A percentile compares a stretch with the other conserved stretches of the same genome.
phyloP scores from a whole-genome alignment of 306 rosid species.

The Quercus aquifolioides region DNA sequence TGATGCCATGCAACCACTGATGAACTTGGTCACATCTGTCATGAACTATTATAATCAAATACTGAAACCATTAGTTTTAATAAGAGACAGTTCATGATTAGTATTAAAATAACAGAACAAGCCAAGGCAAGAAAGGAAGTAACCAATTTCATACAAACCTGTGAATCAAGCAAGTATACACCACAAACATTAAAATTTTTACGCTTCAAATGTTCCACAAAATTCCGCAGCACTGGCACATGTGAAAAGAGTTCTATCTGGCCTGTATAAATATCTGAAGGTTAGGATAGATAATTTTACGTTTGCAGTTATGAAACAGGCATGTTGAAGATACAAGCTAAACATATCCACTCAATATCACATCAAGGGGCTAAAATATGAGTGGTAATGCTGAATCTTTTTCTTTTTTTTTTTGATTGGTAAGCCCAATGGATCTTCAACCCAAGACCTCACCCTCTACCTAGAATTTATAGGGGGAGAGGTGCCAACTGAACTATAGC shows the following conservation, averaged over 20 bases:
- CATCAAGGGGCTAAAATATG: neutral
- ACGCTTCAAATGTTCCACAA: slow-evolving; percentile 81
- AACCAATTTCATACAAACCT: slow-evolving; percentile 45
- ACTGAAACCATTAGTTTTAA: slow-evolving; percentile 3
- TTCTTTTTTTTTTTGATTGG: no score
- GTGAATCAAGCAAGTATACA: slow-evolving; percentile 92
- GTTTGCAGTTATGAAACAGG: neutral
- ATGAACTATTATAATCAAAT: slow-evolving; percentile 49
- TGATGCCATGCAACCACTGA: slow-evolving; percentile 90
- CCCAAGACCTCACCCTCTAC: no score
- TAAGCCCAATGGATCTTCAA: no score
- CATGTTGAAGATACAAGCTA: neutral
- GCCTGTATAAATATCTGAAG: slow-evolving; percentile 47
- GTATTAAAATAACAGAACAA: neutral
- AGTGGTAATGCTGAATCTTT: neutral
- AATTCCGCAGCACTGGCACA: slow-evolving; percentile 75
- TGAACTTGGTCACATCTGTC: slow-evolving; percentile 91
- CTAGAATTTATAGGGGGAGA: no score
- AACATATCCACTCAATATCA: neutral
- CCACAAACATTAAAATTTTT: slow-evolving; percentile 80
- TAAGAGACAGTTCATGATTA: neutral
- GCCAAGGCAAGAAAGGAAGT: neutral
- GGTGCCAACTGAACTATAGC: no score
- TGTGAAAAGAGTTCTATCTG: slow-evolving; percentile 94
- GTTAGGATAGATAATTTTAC: neutral